These are phyloP conservation scores for Nyctanthes arbortristis DNA, from an alignment of 257 asterid species.

Conservation along the genomic window DNA sequence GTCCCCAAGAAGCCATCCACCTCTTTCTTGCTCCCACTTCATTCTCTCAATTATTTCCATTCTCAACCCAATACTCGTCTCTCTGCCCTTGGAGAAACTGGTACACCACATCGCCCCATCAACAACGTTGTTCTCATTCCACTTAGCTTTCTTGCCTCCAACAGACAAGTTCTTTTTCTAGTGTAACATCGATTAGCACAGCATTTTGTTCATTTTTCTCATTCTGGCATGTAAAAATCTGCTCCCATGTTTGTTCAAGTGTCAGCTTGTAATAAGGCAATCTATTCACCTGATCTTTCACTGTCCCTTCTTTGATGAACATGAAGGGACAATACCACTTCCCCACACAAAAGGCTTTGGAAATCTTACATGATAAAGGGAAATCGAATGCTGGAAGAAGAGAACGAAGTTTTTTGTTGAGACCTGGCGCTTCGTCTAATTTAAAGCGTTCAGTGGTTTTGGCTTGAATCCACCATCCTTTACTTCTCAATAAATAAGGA, in stretches of 20 bases:
- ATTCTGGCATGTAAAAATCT: slow-evolving; percentile 24
- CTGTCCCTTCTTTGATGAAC: slow-evolving; percentile 40
- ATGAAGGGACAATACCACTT: slow-evolving; percentile 48
- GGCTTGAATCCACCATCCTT: slow-evolving; percentile 38
- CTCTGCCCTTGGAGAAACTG: too few relatives aligned
- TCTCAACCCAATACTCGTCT: too few relatives aligned
- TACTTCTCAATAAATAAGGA: slow-evolving; percentile 15
- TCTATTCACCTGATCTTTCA: slow-evolving; percentile 40
- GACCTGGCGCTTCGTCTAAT: slow-evolving; percentile 25
- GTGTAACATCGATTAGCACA: too few relatives aligned
- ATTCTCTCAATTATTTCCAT: too few relatives aligned
- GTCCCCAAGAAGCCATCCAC: too few relatives aligned
- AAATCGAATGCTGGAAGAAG: slow-evolving; percentile 18
- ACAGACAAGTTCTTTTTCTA: too few relatives aligned
- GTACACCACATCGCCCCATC: too few relatives aligned
- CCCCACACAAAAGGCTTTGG: slow-evolving; percentile 21
- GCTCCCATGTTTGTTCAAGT: slow-evolving; percentile 33
- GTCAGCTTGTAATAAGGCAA: slow-evolving; percentile 30
- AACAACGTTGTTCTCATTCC: too few relatives aligned
- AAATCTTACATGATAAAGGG: neutral
- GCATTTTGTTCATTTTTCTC: too few relatives aligned
- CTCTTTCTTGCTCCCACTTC: too few relatives aligned
- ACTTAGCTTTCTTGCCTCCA: too few relatives aligned
- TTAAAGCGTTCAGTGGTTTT: slow-evolving; percentile 21
- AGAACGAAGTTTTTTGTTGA: slow-evolving; percentile 26